Evolutionary conservation across 176 grass and related monocot genomes (phyloP).

Genomic region (Oryza coarctata): DNA sequence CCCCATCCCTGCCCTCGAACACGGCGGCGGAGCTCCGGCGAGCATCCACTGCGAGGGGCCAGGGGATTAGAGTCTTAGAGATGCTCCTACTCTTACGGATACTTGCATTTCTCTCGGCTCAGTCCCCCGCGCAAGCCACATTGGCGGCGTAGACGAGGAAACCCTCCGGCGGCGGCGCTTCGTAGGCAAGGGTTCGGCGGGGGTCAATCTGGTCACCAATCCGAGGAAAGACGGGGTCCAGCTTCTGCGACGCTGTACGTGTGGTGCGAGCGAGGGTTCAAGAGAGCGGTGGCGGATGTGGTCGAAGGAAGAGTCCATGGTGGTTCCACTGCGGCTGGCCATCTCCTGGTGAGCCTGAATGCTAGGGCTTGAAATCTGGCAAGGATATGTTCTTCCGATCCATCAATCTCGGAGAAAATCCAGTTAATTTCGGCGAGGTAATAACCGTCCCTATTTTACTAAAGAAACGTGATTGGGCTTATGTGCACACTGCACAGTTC

Average conservation of each 20-base stretch:
- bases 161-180: background rate
- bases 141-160: background rate
- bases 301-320: background rate
- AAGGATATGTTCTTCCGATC: background rate
- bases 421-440: background rate
- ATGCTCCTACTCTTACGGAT: background rate
- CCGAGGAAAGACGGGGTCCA: too few species aligned
- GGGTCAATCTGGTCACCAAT: background rate
- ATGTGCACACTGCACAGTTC: background rate
- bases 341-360: background rate
- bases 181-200: background rate
- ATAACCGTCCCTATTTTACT: background rate
- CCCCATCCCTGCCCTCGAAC: background rate
- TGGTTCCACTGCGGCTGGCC: background rate
- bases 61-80: background rate
- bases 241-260: background rate
- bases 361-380: background rate
- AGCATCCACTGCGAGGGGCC: background rate
- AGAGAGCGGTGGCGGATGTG: background rate
- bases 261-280: too few species aligned
- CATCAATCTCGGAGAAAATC: background rate
- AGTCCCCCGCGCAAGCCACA: background rate
- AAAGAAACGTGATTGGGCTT: background rate
- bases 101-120: background rate
- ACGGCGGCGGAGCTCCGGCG: background rate